Percentiles rank a stretch among this genome's conserved stretches.
Conservation (phyloP, 2,329 filamentous ascomycete species). For the Sordariomycetes sp. region DNA sequence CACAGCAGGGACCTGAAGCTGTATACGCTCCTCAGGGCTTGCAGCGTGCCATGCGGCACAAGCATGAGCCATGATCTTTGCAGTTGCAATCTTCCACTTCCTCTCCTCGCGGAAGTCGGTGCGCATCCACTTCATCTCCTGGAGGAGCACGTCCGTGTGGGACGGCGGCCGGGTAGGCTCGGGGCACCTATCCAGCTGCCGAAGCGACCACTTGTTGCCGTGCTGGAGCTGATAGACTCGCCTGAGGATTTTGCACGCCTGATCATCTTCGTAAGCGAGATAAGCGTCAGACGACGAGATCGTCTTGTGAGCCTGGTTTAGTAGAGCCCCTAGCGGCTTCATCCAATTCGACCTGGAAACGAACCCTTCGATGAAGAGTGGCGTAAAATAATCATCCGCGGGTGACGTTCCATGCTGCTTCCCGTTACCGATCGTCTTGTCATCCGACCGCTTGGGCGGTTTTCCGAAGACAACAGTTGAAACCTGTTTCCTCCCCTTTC, state of each 20-base stretch:
- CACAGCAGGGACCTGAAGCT: slow-evolving; percentile 52
- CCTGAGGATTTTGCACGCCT: slow-evolving; percentile 75
- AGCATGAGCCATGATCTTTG: slow-evolving; percentile 65
- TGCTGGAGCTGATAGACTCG: slow-evolving; percentile 86
- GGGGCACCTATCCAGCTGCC: slow-evolving; percentile 72
- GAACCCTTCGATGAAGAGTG: slow-evolving; percentile 46
- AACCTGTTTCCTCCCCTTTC: slow-evolving; percentile 41
- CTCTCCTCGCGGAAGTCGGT: slow-evolving; percentile 90
- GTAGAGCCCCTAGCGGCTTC: slow-evolving; percentile 54
- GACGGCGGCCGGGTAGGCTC: slow-evolving; percentile 67
- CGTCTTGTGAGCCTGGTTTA: slow-evolving; percentile 79
- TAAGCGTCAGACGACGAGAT: slow-evolving; percentile 76
- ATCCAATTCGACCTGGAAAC: slow-evolving; percentile 42
- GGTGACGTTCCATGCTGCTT: slow-evolving; percentile 15
- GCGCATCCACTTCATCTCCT: slow-evolving; percentile 96
- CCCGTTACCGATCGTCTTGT: slow-evolving; percentile 24
- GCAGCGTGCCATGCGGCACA: slow-evolving; percentile 73
- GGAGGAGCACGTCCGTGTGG: slow-evolving; percentile 76
- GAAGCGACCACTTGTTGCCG: slow-evolving; percentile 80
- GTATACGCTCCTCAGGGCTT: slow-evolving; percentile 44
- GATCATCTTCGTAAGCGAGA: slow-evolving; percentile 70
- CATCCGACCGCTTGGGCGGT: slow-evolving; percentile 34
- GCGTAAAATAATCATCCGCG: slow-evolving; percentile 51
- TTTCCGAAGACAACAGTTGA: slow-evolving; percentile 73
- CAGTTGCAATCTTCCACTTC: slow-evolving; percentile 81